These are phyloP conservation scores for Pilasporangium apinafurcum DNA, from an alignment of 352 stramenopile species.

Conservation along the genomic window DNA sequence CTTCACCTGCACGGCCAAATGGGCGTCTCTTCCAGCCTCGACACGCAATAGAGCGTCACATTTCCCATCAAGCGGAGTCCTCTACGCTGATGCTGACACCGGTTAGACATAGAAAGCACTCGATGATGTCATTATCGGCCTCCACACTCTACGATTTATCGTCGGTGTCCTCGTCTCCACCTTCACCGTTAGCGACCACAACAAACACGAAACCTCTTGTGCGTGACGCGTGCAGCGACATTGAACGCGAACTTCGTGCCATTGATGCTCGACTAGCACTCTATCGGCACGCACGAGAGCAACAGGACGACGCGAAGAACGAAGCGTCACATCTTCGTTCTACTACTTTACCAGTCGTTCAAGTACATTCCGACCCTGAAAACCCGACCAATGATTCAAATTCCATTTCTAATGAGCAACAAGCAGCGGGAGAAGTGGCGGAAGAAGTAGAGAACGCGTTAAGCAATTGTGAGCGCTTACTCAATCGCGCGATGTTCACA, in stretches of 20 bases:
- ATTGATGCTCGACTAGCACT: conserved; percentile 26
- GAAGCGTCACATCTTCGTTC: background rate
- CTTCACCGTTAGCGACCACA: background rate
- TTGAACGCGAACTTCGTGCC: conserved; percentile 29
- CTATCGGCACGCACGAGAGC: conserved; percentile 7
- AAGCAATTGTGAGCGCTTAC: conserved; percentile 39
- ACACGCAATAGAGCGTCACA: no score
- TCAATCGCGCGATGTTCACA: conserved; percentile 12
- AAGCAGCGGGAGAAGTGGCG: conserved; percentile 30
- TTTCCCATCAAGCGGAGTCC: no score
- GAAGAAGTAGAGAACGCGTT: conserved; percentile 54
- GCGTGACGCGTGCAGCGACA: conserved; percentile 29
- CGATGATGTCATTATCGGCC: no score
- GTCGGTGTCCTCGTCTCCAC: conserved; percentile 3
- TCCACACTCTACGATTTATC: no score
- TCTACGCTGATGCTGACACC: no score
- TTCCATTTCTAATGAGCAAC: conserved; percentile 6
- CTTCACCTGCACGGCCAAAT: no score
- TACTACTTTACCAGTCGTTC: no score
- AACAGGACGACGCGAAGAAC: background rate
- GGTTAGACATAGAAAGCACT: no score
- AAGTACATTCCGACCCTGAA: no score
- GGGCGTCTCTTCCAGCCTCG: no score
- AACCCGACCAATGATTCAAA: background rate
- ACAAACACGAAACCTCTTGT: conserved; percentile 4